Percentiles rank a stretch among this genome's conserved stretches.
phyloP scores from a whole-genome alignment of 2,329 filamentous ascomycete species.

The Aspergillus persii region DNA sequence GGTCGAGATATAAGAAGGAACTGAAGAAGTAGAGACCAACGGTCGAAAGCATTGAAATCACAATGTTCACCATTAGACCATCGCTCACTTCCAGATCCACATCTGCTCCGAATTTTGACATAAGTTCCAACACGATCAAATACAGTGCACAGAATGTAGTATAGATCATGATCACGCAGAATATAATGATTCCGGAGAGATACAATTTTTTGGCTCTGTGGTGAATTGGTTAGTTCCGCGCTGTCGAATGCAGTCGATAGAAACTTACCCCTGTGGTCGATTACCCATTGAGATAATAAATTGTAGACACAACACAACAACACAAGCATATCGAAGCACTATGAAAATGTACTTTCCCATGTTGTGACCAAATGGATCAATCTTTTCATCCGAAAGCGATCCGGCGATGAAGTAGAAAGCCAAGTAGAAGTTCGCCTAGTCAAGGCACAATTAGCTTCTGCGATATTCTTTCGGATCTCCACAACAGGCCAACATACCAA shows the following conservation, averaged over 20 bases:
- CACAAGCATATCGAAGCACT: constrained; percentile 78
- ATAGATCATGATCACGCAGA: constrained; percentile 91
- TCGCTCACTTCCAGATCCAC: constrained; percentile 64
- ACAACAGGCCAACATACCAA: constrained; percentile 49
- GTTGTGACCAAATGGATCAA: constrained; percentile 89
- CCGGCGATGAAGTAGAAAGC: constrained; percentile 98
- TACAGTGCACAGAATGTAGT: constrained; percentile 86
- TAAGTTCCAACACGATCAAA: constrained; percentile 81
- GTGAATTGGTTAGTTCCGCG: not conserved
- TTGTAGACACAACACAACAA: constrained; percentile 87
- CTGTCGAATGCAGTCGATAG: not conserved
- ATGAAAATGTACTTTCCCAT: constrained; percentile 83
- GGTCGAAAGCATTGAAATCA: constrained; percentile 84
- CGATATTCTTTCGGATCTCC: too few relatives aligned
- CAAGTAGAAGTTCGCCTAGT: constrained; percentile 88
- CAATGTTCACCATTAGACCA: constrained; percentile 92
- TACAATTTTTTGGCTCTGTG: constrained; percentile 78
- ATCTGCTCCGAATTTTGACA: constrained; percentile 44
- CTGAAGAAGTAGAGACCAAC: constrained; percentile 94
- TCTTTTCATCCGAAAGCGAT: constrained; percentile 70
- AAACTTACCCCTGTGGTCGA: constrained; percentile 75
- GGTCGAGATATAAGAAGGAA: constrained; percentile 94
- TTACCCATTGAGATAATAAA: constrained; percentile 97
- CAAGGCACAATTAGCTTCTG: constrained; percentile 5
- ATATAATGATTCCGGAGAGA: constrained; percentile 82